Percentiles rank a stretch among this genome's conserved stretches.
These are phyloP conservation scores for Neurospora sp. DNA, from an alignment of 495 filamentous ascomycete genomes.

Conservation along the genomic window DNA sequence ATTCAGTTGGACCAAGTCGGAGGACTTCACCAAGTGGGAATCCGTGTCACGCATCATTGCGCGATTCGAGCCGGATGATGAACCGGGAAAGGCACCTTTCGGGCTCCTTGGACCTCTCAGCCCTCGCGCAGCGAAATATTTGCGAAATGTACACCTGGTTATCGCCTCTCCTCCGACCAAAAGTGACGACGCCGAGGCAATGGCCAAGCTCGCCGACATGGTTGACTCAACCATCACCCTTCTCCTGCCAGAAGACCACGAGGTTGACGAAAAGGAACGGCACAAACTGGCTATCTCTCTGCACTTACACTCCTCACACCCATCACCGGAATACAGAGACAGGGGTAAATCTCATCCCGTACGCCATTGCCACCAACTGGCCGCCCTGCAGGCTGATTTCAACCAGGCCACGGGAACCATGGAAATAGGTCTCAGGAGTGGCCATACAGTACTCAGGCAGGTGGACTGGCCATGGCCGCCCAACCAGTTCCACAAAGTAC, in stretches of 20 bases:
- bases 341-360: neutral
- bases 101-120: neutral
- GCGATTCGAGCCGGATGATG: neutral
- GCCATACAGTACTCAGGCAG: neutral
- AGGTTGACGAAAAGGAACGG: neutral
- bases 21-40: neutral
- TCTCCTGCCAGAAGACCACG: neutral
- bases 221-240: neutral
- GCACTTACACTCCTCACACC: neutral
- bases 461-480: neutral
- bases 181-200: neutral
- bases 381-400: neutral
- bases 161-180: neutral
- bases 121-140: neutral
- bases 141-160: neutral
- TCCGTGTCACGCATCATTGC: neutral
- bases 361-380: neutral
- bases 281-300: neutral
- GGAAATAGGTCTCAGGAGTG: neutral
- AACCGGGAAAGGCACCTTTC: neutral
- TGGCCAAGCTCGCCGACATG: neutral
- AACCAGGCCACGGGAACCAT: neutral
- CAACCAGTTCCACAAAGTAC: neutral
- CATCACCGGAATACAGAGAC: neutral
- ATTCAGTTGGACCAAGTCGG: neutral